Percentiles rank a stretch among this genome's conserved stretches.
Conservation (phyloP, 805 yeast species). For the Cyberlindnera euphorbiae region DNA sequence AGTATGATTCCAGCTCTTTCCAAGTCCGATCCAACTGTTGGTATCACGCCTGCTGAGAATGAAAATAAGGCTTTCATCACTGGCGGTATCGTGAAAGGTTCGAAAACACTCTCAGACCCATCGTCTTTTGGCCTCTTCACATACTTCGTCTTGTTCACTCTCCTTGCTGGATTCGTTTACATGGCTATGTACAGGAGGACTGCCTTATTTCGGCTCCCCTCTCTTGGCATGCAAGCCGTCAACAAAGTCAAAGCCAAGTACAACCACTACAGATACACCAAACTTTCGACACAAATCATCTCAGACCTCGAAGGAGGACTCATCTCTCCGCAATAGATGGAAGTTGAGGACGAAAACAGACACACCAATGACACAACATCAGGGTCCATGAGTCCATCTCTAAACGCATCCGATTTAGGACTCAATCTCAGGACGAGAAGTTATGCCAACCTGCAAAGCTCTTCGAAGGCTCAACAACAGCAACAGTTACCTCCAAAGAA, state of each 20-base stretch:
- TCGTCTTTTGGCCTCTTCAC: conserved; percentile 9
- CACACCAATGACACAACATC: conserved; percentile 10
- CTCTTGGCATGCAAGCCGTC: conserved; percentile 11
- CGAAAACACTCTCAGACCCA: conserved; percentile 4
- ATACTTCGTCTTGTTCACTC: conserved; percentile 3
- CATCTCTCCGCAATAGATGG: conserved; percentile 8
- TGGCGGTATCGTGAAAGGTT: conserved; percentile 14
- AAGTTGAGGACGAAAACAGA: background rate
- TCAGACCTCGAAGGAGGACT: conserved; percentile 23
- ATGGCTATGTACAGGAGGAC: conserved; percentile 11
- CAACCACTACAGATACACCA: conserved; percentile 18
- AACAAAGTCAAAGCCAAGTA: conserved; percentile 14
- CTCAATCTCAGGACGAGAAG: conserved; percentile 22
- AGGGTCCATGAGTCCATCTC: conserved; percentile 22
- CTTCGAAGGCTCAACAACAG: conserved; percentile 7
- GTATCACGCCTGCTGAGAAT: conserved; percentile 24
- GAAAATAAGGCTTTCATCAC: conserved; percentile 19
- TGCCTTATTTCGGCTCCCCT: conserved; percentile 13
- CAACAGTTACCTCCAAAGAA: conserved; percentile 19
- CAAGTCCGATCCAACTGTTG: conserved; percentile 11
- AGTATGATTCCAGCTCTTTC: conserved; percentile 31
- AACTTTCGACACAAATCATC: conserved; percentile 15
- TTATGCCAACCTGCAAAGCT: conserved; percentile 18
- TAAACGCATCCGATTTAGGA: conserved; percentile 11
- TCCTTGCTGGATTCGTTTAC: conserved; percentile 5